phyloP scores from a whole-genome alignment of 768 basidiomycete genomes.

The Tephrocybe sp. region DNA sequence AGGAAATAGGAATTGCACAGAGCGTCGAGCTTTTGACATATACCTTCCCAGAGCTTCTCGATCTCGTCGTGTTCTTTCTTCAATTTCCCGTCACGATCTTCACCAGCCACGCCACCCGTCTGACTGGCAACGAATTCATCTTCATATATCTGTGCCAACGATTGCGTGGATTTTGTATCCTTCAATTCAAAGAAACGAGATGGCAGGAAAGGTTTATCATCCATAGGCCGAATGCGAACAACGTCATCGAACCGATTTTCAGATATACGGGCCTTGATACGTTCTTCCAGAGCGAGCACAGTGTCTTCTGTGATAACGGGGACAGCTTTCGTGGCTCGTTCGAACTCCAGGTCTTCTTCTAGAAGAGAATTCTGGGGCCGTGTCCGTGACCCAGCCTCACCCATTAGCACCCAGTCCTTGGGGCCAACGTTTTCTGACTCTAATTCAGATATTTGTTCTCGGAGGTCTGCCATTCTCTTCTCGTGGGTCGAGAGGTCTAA shows the following conservation, averaged over 20 bases:
- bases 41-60: conserved; percentile 77
- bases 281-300: conserved; percentile 80
- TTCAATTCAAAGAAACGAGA: conserved; percentile 87
- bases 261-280: conserved; percentile 86
- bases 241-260: conserved; percentile 92
- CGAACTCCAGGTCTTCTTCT: conserved; percentile 94
- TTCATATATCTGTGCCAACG: conserved; percentile 95
- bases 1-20: conserved; percentile 94
- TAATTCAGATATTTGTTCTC: conserved; percentile 75
- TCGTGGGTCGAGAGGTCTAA: conserved; percentile 77
- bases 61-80: conserved; percentile 89
- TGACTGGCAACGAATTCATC: conserved; percentile 80
- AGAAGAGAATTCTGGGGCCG: conserved; percentile 91
- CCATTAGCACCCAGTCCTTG: conserved; percentile 93
- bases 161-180: conserved; percentile 85
- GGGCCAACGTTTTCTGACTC: conserved; percentile 86
- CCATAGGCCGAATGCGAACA: conserved; percentile 72
- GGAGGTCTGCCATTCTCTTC: conserved; percentile 70
- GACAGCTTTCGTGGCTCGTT: conserved; percentile 81
- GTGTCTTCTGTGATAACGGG: conserved; percentile 90
- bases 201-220: conserved; percentile 89
- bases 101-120: conserved; percentile 49
- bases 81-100: conserved; percentile 88
- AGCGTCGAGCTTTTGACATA: conserved; percentile 89
- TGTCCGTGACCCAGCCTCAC: conserved; percentile 80